phyloP scores from a whole-genome alignment of 805 yeast species.

The Jamesozyma jinghongensis region DNA sequence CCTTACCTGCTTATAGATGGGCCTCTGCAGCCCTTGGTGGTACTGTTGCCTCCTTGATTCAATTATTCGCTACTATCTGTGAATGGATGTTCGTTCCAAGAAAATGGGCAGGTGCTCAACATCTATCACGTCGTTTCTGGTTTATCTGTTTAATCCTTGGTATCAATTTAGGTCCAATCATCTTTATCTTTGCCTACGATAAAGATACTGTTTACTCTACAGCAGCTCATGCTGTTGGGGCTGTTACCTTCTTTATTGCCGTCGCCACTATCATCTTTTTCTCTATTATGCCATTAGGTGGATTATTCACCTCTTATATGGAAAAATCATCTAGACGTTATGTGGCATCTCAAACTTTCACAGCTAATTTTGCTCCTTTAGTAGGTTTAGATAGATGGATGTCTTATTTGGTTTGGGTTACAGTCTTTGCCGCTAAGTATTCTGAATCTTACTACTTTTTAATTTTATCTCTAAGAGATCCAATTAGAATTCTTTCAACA shows the following conservation, averaged over 20 bases:
- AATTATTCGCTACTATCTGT: constrained; percentile 75
- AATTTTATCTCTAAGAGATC: constrained; percentile 84
- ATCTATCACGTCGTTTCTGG: constrained; percentile 76
- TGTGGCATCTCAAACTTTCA: constrained; percentile 90
- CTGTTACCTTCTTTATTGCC: constrained; percentile 85
- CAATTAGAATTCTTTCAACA: constrained; percentile 79
- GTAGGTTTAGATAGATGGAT: constrained; percentile 90
- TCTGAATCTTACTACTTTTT: constrained; percentile 88
- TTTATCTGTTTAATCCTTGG: constrained; percentile 58
- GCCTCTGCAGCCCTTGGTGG: constrained; percentile 92
- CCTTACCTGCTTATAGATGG: constrained; percentile 88
- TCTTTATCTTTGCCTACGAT: constrained; percentile 77
- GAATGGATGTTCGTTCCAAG: constrained; percentile 98
- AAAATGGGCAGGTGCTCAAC: constrained; percentile 99
- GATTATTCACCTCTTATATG: constrained; percentile 87
- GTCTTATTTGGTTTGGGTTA: constrained; percentile 84
- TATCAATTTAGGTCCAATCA: constrained; percentile 75
- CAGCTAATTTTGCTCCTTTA: constrained; percentile 79
- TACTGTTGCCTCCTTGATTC: constrained; percentile 70
- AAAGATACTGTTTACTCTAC: constrained; percentile 56
- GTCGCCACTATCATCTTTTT: constrained; percentile 76
- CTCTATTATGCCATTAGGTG: constrained; percentile 94
- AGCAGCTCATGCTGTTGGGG: constrained; percentile 68
- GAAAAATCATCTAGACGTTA: constrained; percentile 78
- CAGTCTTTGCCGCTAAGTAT: constrained; percentile 83